Percentiles rank a stretch among this genome's conserved stretches.
Evolutionary conservation across 2,329 filamentous ascomycete species (phyloP).

Genomic region (Colletotrichum chrysophilum): DNA sequence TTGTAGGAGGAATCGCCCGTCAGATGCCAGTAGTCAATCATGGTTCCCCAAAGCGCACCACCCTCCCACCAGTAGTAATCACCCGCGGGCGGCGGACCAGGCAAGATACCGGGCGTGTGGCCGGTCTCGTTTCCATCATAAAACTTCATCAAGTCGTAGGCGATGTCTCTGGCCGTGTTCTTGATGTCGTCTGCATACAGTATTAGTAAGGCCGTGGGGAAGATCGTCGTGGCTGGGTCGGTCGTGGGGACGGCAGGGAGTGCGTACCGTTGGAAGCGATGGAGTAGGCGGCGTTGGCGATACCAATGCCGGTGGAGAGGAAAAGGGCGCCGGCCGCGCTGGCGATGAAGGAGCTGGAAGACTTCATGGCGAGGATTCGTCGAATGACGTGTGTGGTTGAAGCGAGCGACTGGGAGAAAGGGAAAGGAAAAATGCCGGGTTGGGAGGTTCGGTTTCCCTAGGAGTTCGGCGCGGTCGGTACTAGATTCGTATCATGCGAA

Average conservation of each 20-base stretch:
- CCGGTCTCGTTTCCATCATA: slow-evolving; percentile 58
- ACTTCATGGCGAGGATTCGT: slow-evolving; percentile 3
- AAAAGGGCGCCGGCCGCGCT: slow-evolving; percentile 6
- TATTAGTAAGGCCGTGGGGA: neutral
- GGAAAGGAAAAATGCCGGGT: neutral
- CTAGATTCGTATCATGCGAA: slow-evolving; percentile 3
- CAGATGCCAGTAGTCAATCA: slow-evolving; percentile 74
- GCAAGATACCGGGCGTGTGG: slow-evolving; percentile 60
- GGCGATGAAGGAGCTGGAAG: neutral
- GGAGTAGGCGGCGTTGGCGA: slow-evolving; percentile 10
- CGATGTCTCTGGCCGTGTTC: slow-evolving; percentile 48
- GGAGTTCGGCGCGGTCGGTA: neutral
- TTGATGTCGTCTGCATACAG: slow-evolving; percentile 49
- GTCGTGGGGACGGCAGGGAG: neutral
- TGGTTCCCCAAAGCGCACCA: slow-evolving; percentile 69
- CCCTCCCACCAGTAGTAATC: slow-evolving; percentile 80
- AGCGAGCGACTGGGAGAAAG: slow-evolving; percentile 10
- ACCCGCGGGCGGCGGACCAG: slow-evolving; percentile 53
- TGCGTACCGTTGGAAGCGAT: slow-evolving; percentile 13
- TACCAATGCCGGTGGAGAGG: neutral
- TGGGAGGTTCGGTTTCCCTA: neutral
- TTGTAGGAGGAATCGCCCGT: slow-evolving; percentile 72
- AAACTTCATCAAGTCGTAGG: slow-evolving; percentile 54
- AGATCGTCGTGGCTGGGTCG: neutral
- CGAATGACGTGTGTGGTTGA: neutral